These are phyloP conservation scores for Lathyrus aphaca DNA, from an alignment of 306 rosid species.

Conservation along the genomic window DNA sequence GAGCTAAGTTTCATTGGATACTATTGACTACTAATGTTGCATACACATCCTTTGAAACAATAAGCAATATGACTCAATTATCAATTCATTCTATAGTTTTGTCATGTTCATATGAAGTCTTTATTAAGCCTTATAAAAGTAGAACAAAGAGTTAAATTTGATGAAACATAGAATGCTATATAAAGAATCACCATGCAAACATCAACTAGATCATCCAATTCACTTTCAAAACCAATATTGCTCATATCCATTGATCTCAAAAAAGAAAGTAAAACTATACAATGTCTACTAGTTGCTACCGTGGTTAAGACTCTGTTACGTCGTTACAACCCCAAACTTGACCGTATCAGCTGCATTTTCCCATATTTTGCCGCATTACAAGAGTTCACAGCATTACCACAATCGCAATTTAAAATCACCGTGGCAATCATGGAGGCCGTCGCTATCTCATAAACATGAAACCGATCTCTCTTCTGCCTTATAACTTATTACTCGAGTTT, in stretches of 20 bases:
- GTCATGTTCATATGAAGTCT: neutral
- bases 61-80: neutral
- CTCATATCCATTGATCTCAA: slow-evolving; percentile 19
- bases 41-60: neutral
- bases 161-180: slow-evolving; percentile 2
- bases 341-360: neutral
- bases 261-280: slow-evolving; percentile 10
- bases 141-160: neutral
- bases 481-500: slow-evolving; percentile 33
- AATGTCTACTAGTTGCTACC: slow-evolving; percentile 15
- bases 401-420: neutral
- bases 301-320: neutral
- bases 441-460: slow-evolving; percentile 1
- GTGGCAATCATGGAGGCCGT: neutral
- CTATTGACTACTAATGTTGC: neutral
- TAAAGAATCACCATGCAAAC: slow-evolving; percentile 10
- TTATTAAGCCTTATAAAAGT: neutral
- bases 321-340: neutral
- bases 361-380: neutral
- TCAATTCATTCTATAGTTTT: neutral
- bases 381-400: neutral
- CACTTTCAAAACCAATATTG: slow-evolving; percentile 28
- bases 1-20: neutral
- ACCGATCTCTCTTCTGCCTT: neutral
- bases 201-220: slow-evolving; percentile 14